Percentiles rank a stretch among this genome's conserved stretches.
These are phyloP conservation scores for Neurospora crassa DNA, from an alignment of 2,329 filamentous ascomycete species.

Conservation along the genomic window DNA sequence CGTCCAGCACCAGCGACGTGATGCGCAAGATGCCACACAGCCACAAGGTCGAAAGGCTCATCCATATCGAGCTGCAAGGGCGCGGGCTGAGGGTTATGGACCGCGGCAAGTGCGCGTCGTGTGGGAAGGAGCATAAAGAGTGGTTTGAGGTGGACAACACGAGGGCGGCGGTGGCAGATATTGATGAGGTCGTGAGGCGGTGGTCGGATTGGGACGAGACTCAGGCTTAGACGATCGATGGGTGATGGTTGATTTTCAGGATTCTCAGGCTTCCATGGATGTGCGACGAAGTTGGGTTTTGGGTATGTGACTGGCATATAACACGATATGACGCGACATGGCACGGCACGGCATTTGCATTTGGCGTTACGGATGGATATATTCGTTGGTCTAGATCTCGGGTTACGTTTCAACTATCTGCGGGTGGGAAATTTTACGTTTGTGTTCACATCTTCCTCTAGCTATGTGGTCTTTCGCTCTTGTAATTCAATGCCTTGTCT, in stretches of 20 bases:
- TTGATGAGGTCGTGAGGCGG: constrained; percentile 56
- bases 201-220: constrained; percentile 80
- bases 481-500: not conserved
- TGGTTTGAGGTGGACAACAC: constrained; percentile 88
- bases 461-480: not conserved
- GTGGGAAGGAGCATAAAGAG: constrained; percentile 79
- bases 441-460: not conserved
- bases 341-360: not conserved
- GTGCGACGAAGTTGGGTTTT: not conserved
- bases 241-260: not conserved
- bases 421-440: not conserved
- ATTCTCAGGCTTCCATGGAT: not conserved
- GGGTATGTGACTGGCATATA: not conserved
- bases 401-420: not conserved
- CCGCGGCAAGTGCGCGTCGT: constrained; percentile 57
- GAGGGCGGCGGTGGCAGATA: constrained; percentile 56
- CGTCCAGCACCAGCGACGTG: constrained; percentile 24
- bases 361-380: not conserved
- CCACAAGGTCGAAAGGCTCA: constrained; percentile 78
- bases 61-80: constrained; percentile 78
- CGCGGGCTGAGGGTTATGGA: constrained; percentile 44
- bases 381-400: not conserved
- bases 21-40: constrained; percentile 72
- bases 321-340: not conserved
- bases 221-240: constrained; percentile 7